These are phyloP conservation scores for Adiantum capillusveneris DNA, from an alignment of 75 land plant species.

Conservation along the genomic window DNA sequence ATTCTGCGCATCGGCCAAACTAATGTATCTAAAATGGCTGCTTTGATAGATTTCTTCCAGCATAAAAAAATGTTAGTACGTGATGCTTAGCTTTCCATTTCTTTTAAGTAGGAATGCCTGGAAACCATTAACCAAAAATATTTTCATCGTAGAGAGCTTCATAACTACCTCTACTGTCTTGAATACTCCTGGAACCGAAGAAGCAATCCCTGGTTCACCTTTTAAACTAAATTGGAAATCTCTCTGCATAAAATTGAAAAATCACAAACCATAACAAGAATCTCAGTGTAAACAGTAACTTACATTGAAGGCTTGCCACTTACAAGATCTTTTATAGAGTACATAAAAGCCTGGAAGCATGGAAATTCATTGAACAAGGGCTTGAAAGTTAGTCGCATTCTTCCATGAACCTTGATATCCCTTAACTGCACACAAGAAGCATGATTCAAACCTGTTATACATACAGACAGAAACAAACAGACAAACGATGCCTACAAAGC, in stretches of 20 bases:
- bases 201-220: neutral
- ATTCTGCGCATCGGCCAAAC: conserved; percentile 80
- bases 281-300: neutral
- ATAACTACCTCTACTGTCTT: neutral
- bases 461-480: too few relatives aligned
- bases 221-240: neutral
- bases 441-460: too few relatives aligned
- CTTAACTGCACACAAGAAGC: neutral
- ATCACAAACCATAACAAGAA: neutral
- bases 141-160: too few relatives aligned
- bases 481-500: too few relatives aligned
- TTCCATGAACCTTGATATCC: neutral
- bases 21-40: conserved; percentile 76
- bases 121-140: neutral
- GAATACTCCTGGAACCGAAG: neutral
- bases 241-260: neutral
- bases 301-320: neutral
- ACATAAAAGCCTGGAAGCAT: neutral
- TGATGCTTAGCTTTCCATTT: neutral
- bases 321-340: neutral
- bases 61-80: neutral
- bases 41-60: conserved; percentile 59
- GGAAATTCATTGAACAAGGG: neutral
- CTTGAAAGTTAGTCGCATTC: neutral
- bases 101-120: neutral